These are phyloP conservation scores for Alternaria hordeiaustralica DNA, from an alignment of 2,329 filamentous ascomycete genomes.

Conservation along the genomic window DNA sequence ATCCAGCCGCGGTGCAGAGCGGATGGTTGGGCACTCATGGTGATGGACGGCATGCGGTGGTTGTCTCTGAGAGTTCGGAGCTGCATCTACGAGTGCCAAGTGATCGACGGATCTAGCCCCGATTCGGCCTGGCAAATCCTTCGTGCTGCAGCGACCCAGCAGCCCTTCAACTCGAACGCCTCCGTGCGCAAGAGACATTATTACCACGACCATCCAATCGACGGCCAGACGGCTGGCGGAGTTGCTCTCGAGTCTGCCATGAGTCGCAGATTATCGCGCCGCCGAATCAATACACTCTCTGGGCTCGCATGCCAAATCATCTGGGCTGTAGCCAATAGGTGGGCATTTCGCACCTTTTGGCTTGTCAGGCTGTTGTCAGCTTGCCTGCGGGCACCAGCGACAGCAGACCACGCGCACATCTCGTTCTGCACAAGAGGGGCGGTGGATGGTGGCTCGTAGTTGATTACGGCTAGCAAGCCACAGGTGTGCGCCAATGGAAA, in stretches of 20 bases:
- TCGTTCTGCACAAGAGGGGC: not conserved
- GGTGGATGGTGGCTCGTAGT: slow-evolving; percentile 8
- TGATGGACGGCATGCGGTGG: slow-evolving; percentile 4
- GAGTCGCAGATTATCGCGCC: not conserved
- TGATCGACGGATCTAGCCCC: slow-evolving; percentile 15
- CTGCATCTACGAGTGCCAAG: not conserved
- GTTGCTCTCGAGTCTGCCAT: slow-evolving; percentile 1
- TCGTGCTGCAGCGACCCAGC: slow-evolving; percentile 4
- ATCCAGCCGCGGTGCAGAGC: slow-evolving; percentile 12
- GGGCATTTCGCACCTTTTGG: not conserved
- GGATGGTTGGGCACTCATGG: not conserved
- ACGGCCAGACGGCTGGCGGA: not conserved
- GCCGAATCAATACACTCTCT: slow-evolving; percentile 2
- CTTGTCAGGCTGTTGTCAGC: slow-evolving; percentile 1
- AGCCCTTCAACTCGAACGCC: slow-evolving; percentile 6
- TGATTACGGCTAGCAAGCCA: slow-evolving; percentile 18
- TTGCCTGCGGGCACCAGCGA: slow-evolving; percentile 1
- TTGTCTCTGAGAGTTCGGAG: not conserved
- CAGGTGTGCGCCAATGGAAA: slow-evolving; percentile 11
- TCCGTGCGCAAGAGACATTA: slow-evolving; percentile 5
- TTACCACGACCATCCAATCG: not conserved
- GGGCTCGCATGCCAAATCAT: not conserved
- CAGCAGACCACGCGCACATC: slow-evolving; percentile 9
- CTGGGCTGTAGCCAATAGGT: not conserved
- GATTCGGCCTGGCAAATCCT: slow-evolving; percentile 19